These are phyloP conservation scores for Trifolium dubium DNA, from an alignment of 306 rosid species.

Conservation along the genomic window DNA sequence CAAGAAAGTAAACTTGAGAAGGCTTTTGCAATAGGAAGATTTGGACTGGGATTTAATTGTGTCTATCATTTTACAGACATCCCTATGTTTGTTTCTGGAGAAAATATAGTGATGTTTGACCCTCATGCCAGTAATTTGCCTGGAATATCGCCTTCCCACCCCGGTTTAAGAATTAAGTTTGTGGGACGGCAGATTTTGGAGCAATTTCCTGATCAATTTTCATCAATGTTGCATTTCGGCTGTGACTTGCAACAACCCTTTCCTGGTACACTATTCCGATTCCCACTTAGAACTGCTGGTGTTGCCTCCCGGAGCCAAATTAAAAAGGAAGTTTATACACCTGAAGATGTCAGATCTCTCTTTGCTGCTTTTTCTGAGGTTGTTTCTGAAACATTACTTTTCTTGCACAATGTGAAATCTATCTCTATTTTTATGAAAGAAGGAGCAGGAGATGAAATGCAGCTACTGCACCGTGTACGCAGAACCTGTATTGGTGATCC, in stretches of 20 bases:
- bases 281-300: slow-evolving; percentile 83
- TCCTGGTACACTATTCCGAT: slow-evolving; percentile 96
- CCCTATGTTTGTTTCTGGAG: slow-evolving; percentile 96
- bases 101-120: slow-evolving; percentile 92
- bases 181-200: slow-evolving; percentile 86
- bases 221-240: slow-evolving; percentile 90
- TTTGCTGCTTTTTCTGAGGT: slow-evolving; percentile 78
- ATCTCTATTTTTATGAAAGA: slow-evolving; percentile 86
- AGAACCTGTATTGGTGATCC: slow-evolving; percentile 69
- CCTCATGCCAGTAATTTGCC: slow-evolving; percentile 95
- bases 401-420: slow-evolving; percentile 77
- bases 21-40: slow-evolving; percentile 97
- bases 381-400: slow-evolving; percentile 88
- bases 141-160: slow-evolving; percentile 98
- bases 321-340: slow-evolving; percentile 83
- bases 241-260: slow-evolving; percentile 86
- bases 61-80: slow-evolving; percentile 98
- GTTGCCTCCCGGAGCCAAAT: slow-evolving; percentile 94
- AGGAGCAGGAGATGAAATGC: slow-evolving; percentile 82
- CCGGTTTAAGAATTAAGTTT: slow-evolving; percentile 91
- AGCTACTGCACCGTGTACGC: slow-evolving; percentile 72
- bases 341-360: slow-evolving; percentile 86
- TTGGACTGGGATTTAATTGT: slow-evolving; percentile 97
- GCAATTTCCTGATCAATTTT: slow-evolving; percentile 98
- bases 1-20: slow-evolving; percentile 98